Conservation (phyloP, 2,329 filamentous ascomycete species). For the Furcasterigmium furcatum region DNA sequence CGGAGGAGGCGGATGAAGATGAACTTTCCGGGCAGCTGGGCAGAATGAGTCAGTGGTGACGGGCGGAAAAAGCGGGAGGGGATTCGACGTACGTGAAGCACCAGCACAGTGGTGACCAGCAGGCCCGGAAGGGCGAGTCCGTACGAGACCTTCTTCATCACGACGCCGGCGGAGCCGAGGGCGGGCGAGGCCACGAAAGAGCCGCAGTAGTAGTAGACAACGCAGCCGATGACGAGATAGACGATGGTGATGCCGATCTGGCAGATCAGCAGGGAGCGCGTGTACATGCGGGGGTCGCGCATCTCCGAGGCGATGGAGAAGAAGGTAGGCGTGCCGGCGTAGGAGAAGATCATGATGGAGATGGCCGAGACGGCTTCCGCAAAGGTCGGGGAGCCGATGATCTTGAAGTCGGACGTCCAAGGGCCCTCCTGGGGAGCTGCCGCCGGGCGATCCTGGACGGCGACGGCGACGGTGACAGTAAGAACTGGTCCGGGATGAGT, state of each 20-base stretch:
- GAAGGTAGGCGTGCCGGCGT: conserved; percentile 29
- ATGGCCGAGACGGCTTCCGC: conserved; percentile 22
- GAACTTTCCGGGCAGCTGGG: conserved; percentile 18
- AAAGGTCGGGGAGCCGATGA: conserved; percentile 24
- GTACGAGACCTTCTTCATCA: conserved; percentile 40
- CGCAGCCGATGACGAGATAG: conserved; percentile 26
- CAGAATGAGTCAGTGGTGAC: neutral
- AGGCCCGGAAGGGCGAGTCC: conserved; percentile 29
- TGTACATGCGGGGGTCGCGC: conserved; percentile 23
- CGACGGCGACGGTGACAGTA: conserved; percentile 22
- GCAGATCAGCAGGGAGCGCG: conserved; percentile 19
- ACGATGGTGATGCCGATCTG: conserved; percentile 22
- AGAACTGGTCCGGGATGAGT: too few species aligned
- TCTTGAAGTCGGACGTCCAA: conserved; percentile 21
- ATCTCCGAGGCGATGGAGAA: conserved; percentile 28
- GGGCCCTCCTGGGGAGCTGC: conserved; percentile 13
- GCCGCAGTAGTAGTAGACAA: conserved; percentile 43
- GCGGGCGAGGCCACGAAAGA: conserved; percentile 42
- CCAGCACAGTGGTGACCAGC: conserved; percentile 18
- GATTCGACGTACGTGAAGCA: conserved; percentile 17
- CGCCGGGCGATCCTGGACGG: conserved; percentile 21
- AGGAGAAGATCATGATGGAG: conserved; percentile 30
- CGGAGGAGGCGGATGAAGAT: conserved; percentile 22
- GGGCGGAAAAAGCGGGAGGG: too few species aligned
- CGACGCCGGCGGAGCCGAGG: conserved; percentile 36